Evolutionary conservation across 495 filamentous ascomycete genomes (phyloP), one percentile per base, ranked within the genome.

Genomic region (Glonium stellatum): DNA sequence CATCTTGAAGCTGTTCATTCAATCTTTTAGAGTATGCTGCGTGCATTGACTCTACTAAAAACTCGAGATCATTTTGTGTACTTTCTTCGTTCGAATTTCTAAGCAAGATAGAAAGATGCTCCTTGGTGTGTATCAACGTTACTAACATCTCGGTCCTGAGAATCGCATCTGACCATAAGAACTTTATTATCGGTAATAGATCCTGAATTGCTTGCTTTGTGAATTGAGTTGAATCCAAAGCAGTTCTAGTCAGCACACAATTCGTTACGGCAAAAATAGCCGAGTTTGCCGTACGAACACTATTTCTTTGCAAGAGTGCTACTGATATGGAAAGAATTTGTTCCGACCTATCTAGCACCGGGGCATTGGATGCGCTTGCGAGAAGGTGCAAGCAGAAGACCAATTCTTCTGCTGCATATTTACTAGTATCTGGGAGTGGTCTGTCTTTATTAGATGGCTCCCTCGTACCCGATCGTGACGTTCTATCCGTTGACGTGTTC

Each of bases 251-350:
- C 44, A 93, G 70, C 36, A 96, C 73, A 62, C 76, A 74, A 75
- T 93, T 95, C 63, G 97, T 79, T 54, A 82, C 77, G 42, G 82
- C 84, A 63, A 96, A 88, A 19, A 85, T 87, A 53, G 83, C 71
- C 63, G 87, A 84, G 60, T 89, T 86, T 34, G 83, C 74, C 58
- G 82, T 81, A 62, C 83, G 73, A 64, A 77, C 79, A 27, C 76
- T 70, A 11, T 83, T 84, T 37, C 81, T 78, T 19, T 77, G 77
- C 55, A 96, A 78, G 64, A 89, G 82, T 11, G 80, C 76, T 19
- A 87, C 66, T 31, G 89, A 72, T 6, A 78, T 76, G 46, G 74
- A 71, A 15, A 87, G 75, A 15, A 93, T 78, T 41, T 71, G 76
- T 49, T 80, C 75, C 22, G 83, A 80, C 58, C 78, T 77, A 21